phyloP scores from a whole-genome alignment of 2,329 filamentous ascomycete genomes.

The Knoxdaviesia proteae region DNA sequence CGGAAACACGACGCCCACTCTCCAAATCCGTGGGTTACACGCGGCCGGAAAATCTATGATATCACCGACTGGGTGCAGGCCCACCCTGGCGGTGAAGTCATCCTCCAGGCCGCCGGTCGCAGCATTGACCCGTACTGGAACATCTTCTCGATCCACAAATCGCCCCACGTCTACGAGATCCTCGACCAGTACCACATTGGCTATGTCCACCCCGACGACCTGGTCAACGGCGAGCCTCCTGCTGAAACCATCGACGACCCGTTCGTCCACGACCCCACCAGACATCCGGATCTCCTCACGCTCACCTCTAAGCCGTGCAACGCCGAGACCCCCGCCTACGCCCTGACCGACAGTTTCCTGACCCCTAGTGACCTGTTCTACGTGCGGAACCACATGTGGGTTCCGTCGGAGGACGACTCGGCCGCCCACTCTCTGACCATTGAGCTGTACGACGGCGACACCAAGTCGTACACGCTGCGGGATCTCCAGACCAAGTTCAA shows the following conservation, averaged over 20 bases:
- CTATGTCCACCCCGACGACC: slow-evolving; percentile 34
- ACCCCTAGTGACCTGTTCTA: slow-evolving; percentile 37
- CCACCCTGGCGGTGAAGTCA: slow-evolving; percentile 48
- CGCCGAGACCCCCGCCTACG: slow-evolving; percentile 33
- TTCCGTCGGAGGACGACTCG: slow-evolving; percentile 22
- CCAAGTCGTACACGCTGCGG: slow-evolving; percentile 27
- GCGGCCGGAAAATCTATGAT: slow-evolving; percentile 44
- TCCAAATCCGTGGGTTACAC: slow-evolving; percentile 39
- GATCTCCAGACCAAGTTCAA: slow-evolving; percentile 32
- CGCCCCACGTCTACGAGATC: slow-evolving; percentile 41
- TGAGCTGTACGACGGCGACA: slow-evolving; percentile 32
- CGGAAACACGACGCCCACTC: slow-evolving; percentile 31
- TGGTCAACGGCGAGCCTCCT: slow-evolving; percentile 33
- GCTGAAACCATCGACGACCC: slow-evolving; percentile 37
- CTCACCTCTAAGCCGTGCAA: slow-evolving; percentile 37
- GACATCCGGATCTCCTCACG: slow-evolving; percentile 28
- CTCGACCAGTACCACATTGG: slow-evolving; percentile 44
- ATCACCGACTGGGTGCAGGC: slow-evolving; percentile 47
- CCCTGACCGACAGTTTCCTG: slow-evolving; percentile 26
- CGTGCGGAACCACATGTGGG: slow-evolving; percentile 44
- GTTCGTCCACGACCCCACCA: slow-evolving; percentile 29
- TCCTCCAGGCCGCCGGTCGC: slow-evolving; percentile 42
- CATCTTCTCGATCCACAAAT: slow-evolving; percentile 49
- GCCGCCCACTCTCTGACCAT: slow-evolving; percentile 26
- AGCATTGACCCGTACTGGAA: slow-evolving; percentile 49